Evolutionary conservation across 306 rosid species (phyloP).

Genomic region (Dalbergia oliveri): DNA sequence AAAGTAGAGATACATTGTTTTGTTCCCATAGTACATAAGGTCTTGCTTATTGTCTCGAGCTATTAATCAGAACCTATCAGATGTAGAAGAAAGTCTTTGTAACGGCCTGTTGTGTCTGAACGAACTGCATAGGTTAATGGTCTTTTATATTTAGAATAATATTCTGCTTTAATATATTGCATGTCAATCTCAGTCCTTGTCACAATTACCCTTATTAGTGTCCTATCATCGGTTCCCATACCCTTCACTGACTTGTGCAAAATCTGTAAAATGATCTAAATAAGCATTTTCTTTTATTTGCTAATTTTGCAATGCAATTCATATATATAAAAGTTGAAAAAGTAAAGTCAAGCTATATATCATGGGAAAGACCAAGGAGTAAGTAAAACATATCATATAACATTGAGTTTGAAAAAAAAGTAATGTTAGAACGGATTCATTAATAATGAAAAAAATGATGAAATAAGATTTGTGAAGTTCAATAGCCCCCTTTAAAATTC

Average conservation of each 20-base stretch:
- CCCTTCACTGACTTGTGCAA: constrained; percentile 79
- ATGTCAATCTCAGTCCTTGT: constrained; percentile 82
- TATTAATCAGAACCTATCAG: constrained; percentile 67
- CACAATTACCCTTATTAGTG: constrained; percentile 67
- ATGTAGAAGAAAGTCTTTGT: constrained; percentile 68
- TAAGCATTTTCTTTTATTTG: not conserved
- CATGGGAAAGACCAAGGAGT: not conserved
- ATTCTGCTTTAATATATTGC: constrained; percentile 70
- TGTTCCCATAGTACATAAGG: not conserved
- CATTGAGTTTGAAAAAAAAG: not conserved
- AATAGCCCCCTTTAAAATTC: not conserved
- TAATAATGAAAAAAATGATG: not conserved
- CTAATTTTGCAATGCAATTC: not conserved
- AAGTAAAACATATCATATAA: not conserved
- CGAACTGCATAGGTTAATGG: constrained; percentile 70
- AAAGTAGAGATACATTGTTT: not conserved
- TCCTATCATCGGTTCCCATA: constrained; percentile 73
- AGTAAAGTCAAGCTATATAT: not conserved
- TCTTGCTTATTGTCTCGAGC: not conserved
- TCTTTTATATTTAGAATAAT: constrained; percentile 58
- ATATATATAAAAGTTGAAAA: not conserved
- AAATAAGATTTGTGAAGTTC: not conserved
- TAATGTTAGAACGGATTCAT: not conserved
- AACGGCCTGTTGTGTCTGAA: constrained; percentile 82
- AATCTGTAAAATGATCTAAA: constrained; percentile 45